Conservation (phyloP, 441 rosid species). For the Adansonia madagascariensis region DNA sequence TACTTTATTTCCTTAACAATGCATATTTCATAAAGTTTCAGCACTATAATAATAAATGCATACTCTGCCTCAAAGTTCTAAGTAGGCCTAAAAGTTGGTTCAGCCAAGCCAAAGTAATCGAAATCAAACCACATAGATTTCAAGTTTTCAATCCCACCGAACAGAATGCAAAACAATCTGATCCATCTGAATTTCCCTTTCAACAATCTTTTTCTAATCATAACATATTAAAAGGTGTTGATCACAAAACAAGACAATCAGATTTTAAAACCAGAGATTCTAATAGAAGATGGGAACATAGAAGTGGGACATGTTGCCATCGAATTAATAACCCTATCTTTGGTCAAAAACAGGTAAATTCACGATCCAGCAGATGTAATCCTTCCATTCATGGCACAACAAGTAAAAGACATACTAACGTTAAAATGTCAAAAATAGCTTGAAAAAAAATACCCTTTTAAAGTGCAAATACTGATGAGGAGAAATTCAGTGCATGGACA, state of each 20-base stretch:
- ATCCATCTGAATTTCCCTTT: neutral
- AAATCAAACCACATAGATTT: conserved; percentile 8
- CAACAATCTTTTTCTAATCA: neutral
- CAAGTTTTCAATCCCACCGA: neutral
- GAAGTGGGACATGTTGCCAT: neutral
- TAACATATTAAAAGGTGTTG: conserved; percentile 13
- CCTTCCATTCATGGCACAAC: conserved; percentile 1
- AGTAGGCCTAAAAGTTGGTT: conserved; percentile 3
- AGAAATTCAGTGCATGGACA: neutral
- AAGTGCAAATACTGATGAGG: neutral
- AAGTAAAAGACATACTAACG: neutral
- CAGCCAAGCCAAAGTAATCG: neutral
- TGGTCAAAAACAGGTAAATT: neutral
- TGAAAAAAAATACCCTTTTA: neutral
- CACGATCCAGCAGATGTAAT: neutral
- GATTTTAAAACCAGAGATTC: neutral
- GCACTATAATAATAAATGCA: neutral
- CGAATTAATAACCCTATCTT: conserved; percentile 13
- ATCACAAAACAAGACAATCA: neutral
- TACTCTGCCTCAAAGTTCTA: neutral
- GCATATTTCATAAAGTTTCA: neutral
- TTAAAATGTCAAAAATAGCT: conserved; percentile 16
- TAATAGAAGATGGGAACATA: neutral
- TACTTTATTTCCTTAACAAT: neutral
- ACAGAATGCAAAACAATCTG: conserved; percentile 6